Conservation (phyloP, 1,139 yeast species). For the Sugiyamaella castrensis region DNA sequence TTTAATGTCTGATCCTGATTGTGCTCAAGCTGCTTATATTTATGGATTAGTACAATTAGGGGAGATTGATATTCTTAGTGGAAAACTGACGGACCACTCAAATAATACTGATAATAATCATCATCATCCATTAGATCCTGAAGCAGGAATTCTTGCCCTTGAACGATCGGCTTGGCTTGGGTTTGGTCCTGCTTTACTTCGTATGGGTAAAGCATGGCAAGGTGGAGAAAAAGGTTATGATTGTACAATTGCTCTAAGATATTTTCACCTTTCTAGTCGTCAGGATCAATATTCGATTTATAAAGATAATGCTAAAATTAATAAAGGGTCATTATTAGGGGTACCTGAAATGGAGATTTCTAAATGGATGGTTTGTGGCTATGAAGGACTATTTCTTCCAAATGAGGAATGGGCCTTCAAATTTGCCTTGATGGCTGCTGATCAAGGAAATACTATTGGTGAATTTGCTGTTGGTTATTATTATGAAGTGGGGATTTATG, state of each 20-base stretch:
- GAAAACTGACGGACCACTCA: background rate
- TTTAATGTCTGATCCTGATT: constrained; percentile 37
- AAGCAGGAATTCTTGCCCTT: constrained; percentile 34
- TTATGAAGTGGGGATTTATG: constrained; percentile 42
- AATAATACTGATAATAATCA: too few species aligned
- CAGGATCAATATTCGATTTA: constrained; percentile 34
- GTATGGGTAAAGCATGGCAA: constrained; percentile 43
- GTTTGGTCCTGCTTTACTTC: constrained; percentile 40
- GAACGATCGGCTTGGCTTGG: constrained; percentile 40
- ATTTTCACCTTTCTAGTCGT: constrained; percentile 40
- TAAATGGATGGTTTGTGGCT: constrained; percentile 43
- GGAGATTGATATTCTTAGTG: constrained; percentile 29
- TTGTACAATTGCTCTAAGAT: constrained; percentile 39
- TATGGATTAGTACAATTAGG: constrained; percentile 39
- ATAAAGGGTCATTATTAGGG: constrained; percentile 28
- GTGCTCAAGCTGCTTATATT: constrained; percentile 40
- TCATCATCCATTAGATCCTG: constrained; percentile 15
- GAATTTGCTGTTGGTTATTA: constrained; percentile 43
- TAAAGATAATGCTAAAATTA: constrained; percentile 18
- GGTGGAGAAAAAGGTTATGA: constrained; percentile 39
- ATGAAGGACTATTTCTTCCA: constrained; percentile 31
- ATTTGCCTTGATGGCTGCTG: constrained; percentile 39
- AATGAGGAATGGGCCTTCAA: constrained; percentile 41
- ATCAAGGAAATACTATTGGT: constrained; percentile 36
- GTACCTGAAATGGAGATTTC: constrained; percentile 41